Conservation (phyloP, 2,329 filamentous ascomycete genomes). For the Sclerotinia nivalis region DNA sequence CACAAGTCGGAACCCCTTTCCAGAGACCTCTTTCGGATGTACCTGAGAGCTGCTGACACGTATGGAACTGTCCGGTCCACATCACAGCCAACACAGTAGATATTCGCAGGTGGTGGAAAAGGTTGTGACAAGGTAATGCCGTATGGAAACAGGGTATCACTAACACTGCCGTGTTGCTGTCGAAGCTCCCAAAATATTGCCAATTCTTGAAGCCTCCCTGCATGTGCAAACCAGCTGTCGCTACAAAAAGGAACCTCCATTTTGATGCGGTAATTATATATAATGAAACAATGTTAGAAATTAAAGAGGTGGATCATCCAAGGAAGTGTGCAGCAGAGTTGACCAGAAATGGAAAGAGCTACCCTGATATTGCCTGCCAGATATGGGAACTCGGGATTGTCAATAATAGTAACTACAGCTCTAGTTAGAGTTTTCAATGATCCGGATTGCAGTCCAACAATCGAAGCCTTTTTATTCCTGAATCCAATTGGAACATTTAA, state of each 20-base stretch:
- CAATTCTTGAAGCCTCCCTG: neutral
- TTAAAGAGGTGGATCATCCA: neutral
- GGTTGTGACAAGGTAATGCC: neutral
- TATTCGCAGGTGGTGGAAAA: neutral
- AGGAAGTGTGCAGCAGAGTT: neutral
- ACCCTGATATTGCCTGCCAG: too few relatives aligned
- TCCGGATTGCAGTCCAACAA: too few relatives aligned
- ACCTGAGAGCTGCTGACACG: neutral
- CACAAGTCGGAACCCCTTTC: neutral
- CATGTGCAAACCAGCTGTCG: neutral
- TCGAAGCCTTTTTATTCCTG: too few relatives aligned
- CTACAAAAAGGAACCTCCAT: neutral
- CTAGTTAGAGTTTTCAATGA: too few relatives aligned
- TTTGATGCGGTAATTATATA: rapidly evolving
- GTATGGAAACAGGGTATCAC: neutral
- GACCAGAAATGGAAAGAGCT: too few relatives aligned
- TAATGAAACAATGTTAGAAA: neutral
- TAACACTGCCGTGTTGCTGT: neutral
- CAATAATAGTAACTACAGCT: too few relatives aligned
- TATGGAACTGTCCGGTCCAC: neutral
- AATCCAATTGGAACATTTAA: too few relatives aligned
- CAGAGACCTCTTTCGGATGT: neutral
- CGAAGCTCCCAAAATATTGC: neutral
- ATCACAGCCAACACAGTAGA: neutral
- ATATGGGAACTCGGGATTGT: too few relatives aligned